Conservation (phyloP, 2,329 filamentous ascomycete species). For the Fusarium pseudograminearum region DNA sequence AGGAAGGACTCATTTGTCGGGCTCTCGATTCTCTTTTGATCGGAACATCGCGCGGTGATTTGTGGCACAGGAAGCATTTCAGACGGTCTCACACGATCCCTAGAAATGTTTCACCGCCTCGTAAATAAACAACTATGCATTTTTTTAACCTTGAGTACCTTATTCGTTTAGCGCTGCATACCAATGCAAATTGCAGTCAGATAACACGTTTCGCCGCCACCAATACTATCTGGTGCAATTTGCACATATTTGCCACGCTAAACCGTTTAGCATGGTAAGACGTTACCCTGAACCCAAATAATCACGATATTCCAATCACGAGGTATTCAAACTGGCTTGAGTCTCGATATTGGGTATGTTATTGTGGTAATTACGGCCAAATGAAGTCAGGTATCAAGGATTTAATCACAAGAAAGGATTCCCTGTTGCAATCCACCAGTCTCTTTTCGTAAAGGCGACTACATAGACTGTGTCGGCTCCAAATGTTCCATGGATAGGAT, state of each 20-base stretch:
- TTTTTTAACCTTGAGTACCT: slow-evolving; percentile 33
- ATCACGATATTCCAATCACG: background rate
- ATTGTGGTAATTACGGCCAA: background rate
- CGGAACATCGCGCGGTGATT: slow-evolving; percentile 5
- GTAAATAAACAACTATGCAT: slow-evolving; percentile 25
- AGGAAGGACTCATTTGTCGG: too few species aligned
- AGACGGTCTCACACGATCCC: slow-evolving; percentile 3
- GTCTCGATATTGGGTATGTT: background rate
- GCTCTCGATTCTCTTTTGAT: background rate
- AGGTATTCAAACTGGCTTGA: background rate
- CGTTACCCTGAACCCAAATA: background rate
- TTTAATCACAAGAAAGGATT: background rate
- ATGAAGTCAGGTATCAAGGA: slow-evolving; percentile 10
- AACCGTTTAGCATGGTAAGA: background rate
- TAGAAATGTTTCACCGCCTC: slow-evolving; percentile 10
- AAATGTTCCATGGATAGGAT: slow-evolving; percentile 1
- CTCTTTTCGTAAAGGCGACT: slow-evolving; percentile 16
- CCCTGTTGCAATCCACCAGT: slow-evolving; percentile 9
- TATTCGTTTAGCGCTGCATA: slow-evolving; percentile 9
- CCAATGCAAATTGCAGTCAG: background rate
- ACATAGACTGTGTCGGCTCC: background rate
- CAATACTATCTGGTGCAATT: background rate
- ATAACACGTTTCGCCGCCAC: slow-evolving; percentile 3
- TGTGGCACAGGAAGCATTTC: background rate
- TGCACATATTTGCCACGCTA: background rate